These are phyloP conservation scores for Hypoxylon cercidicola DNA, from an alignment of 495 filamentous ascomycete species.

Conservation along the genomic window DNA sequence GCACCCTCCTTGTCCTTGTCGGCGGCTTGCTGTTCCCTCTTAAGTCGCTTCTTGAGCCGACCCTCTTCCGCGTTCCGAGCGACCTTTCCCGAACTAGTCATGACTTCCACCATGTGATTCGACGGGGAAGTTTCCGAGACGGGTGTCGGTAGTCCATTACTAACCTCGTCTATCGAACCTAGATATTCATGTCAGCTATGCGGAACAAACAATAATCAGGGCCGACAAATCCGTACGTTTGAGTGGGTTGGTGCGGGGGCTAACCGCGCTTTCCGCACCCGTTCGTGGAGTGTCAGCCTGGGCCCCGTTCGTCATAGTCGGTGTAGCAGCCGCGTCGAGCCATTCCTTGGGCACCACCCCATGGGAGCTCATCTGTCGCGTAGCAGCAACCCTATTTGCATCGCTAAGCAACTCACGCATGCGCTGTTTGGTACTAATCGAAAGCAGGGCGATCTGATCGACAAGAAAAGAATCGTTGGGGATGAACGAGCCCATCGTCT, in stretches of 20 bases:
- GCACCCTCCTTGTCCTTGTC: conserved; percentile 52
- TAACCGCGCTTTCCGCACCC: conserved; percentile 55
- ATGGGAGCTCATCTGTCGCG: conserved; percentile 75
- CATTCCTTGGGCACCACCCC: conserved; percentile 76
- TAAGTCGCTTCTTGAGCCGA: conserved; percentile 58
- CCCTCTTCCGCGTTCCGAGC: conserved; percentile 62
- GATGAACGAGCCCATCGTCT: conserved; percentile 71
- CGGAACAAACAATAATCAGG: conserved; percentile 29
- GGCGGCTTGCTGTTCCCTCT: conserved; percentile 47
- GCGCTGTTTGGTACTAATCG: conserved; percentile 77
- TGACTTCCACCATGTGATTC: conserved; percentile 51
- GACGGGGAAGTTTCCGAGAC: conserved; percentile 34
- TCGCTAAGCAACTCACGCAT: conserved; percentile 76
- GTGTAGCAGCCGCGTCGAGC: conserved; percentile 68
- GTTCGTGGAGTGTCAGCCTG: conserved; percentile 48
- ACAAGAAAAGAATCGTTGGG: conserved; percentile 72
- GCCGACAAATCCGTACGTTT: conserved; percentile 65
- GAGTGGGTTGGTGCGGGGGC: conserved; percentile 61
- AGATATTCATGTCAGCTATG: conserved; percentile 28
- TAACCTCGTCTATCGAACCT: conserved; percentile 39
- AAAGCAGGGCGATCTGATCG: conserved; percentile 79
- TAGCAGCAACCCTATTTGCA: conserved; percentile 69
- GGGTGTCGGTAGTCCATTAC: conserved; percentile 41
- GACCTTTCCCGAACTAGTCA: conserved; percentile 48
- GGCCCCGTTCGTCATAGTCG: conserved; percentile 46